These are phyloP conservation scores for Trichoderma sp. DNA, from an alignment of 2,329 filamentous ascomycete species.

Conservation along the genomic window DNA sequence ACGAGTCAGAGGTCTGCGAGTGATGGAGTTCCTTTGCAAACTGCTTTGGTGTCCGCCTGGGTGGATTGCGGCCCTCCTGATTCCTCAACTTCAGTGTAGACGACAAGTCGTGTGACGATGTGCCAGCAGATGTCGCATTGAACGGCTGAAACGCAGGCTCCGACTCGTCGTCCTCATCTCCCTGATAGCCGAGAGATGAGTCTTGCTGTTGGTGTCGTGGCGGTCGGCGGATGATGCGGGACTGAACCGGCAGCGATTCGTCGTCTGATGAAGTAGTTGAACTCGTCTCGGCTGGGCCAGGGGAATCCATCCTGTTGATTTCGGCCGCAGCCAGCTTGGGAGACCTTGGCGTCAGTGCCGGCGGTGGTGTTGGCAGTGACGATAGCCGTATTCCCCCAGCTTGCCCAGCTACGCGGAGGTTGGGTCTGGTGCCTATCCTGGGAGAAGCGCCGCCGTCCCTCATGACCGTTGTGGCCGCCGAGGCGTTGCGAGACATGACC, in stretches of 20 bases:
- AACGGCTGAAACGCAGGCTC: slow-evolving; percentile 56
- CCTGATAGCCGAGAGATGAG: slow-evolving; percentile 35
- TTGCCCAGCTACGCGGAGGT: slow-evolving; percentile 30
- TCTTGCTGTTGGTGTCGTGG: slow-evolving; percentile 49
- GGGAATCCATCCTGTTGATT: slow-evolving; percentile 30
- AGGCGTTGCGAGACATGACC: slow-evolving; percentile 47
- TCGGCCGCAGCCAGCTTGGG: slow-evolving; percentile 25
- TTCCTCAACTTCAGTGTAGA: slow-evolving; percentile 47
- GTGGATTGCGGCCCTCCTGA: slow-evolving; percentile 37
- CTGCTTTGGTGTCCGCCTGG: slow-evolving; percentile 30
- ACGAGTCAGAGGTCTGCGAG: slow-evolving; percentile 62
- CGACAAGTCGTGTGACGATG: slow-evolving; percentile 44
- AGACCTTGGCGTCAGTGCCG: slow-evolving; percentile 25
- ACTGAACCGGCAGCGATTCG: slow-evolving; percentile 53
- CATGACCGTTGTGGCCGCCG: slow-evolving; percentile 43
- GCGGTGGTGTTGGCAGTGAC: slow-evolving; percentile 41
- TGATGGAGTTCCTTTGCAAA: slow-evolving; percentile 39
- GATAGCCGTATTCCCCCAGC: slow-evolving; percentile 40
- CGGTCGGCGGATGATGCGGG: slow-evolving; percentile 58
- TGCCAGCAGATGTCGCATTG: slow-evolving; percentile 34
- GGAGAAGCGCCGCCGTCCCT: slow-evolving; percentile 37
- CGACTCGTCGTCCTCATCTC: slow-evolving; percentile 55
- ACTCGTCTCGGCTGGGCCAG: slow-evolving; percentile 38
- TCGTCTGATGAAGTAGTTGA: slow-evolving; percentile 44
- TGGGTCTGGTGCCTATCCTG: slow-evolving; percentile 25